phyloP scores from a whole-genome alignment of 2,329 filamentous ascomycete species.

The Cryphonectria radicalis region DNA sequence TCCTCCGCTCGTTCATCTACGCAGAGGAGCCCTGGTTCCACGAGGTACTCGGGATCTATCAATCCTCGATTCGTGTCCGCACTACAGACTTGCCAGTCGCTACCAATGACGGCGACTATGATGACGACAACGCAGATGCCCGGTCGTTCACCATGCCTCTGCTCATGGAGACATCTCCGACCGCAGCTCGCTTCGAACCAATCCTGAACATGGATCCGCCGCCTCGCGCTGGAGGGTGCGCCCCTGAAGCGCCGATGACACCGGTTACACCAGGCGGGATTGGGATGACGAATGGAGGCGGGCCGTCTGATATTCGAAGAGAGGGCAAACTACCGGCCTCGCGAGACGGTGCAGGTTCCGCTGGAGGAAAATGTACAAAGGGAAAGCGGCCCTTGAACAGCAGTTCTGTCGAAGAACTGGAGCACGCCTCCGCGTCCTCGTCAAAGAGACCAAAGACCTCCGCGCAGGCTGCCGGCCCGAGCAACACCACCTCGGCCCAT shows the following conservation, averaged over 20 bases:
- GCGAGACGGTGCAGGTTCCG: not conserved
- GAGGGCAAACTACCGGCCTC: too few species aligned
- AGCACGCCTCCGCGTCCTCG: not conserved
- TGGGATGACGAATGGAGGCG: not conserved
- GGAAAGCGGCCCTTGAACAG: not conserved
- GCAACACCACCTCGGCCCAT: too few species aligned
- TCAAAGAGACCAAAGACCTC: not conserved
- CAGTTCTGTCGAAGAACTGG: not conserved
- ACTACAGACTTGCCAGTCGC: not conserved
- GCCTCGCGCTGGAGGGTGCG: not conserved
- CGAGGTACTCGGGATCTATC: not conserved
- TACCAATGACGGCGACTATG: too few species aligned
- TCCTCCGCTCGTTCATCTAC: not conserved
- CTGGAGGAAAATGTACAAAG: not conserved
- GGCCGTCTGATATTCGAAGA: not conserved
- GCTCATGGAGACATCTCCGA: not conserved
- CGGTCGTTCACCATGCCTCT: not conserved
- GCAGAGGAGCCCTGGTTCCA: not conserved
- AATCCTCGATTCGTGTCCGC: not conserved
- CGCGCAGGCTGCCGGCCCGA: too few species aligned
- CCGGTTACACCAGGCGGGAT: not conserved
- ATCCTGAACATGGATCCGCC: not conserved
- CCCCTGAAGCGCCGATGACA: slow-evolving; percentile 4
- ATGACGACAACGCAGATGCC: not conserved
- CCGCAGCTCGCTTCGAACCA: not conserved